Conservation (phyloP, 495 filamentous ascomycete genomes). For the Xylaria scruposa region DNA sequence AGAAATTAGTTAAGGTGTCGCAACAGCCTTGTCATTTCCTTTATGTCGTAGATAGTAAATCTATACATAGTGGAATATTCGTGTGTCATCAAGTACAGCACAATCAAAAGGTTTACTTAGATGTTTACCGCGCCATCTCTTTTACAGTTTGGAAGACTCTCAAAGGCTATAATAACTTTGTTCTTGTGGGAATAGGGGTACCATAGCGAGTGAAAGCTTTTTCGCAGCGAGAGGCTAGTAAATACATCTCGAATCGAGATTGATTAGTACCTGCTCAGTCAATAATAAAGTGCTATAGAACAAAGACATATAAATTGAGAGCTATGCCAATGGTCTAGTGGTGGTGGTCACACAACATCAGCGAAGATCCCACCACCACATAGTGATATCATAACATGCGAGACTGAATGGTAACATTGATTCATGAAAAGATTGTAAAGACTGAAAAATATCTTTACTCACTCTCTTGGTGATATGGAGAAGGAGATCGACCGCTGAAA, state of each 20-base stretch:
- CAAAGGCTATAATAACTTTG: background rate
- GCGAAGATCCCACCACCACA: background rate
- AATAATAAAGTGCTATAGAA: background rate
- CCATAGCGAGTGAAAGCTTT: background rate
- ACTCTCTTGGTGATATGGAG: background rate
- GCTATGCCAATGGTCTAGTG: background rate
- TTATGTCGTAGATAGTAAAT: background rate
- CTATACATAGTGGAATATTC: background rate
- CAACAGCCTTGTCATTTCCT: background rate
- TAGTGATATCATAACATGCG: background rate
- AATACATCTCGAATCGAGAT: background rate
- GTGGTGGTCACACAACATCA: background rate
- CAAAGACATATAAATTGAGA: background rate
- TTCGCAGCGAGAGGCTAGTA: background rate
- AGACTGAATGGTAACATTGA: background rate
- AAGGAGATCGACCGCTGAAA: background rate
- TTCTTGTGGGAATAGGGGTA: background rate
- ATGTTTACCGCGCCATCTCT: background rate
- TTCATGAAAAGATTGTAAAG: background rate
- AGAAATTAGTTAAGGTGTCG: background rate
- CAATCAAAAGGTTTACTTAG: background rate
- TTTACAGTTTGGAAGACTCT: background rate
- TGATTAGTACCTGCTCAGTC: background rate
- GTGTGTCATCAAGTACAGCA: background rate
- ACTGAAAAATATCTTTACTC: background rate